Conservation (phyloP, 306 rosid species). For the Prunus campanulata region DNA sequence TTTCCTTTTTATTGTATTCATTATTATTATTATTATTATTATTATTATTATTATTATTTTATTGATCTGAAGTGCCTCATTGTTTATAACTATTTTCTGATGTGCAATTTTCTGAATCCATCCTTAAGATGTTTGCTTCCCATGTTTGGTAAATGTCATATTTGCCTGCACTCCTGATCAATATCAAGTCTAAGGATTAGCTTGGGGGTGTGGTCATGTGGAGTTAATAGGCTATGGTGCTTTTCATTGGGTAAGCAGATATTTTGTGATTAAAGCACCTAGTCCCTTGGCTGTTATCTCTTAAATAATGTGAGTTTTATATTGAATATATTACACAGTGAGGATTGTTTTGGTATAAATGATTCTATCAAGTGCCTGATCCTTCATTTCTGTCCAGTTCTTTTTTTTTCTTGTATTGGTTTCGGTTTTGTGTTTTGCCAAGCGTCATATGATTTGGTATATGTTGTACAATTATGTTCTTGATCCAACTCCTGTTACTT, state of each 20-base stretch:
- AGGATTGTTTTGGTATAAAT: slow-evolving; percentile 20
- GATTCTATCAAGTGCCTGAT: slow-evolving; percentile 20
- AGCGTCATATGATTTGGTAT: slow-evolving; percentile 17
- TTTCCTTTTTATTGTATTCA: not conserved
- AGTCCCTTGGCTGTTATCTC: not conserved
- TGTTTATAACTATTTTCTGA: not conserved
- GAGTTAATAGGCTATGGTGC: not conserved
- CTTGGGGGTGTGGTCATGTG: slow-evolving; percentile 2
- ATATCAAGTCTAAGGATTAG: not conserved
- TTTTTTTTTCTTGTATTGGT: slow-evolving; percentile 13
- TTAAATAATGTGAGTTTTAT: not conserved
- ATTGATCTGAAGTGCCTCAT: not conserved
- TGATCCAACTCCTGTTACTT: slow-evolving; percentile 59
- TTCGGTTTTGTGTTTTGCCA: slow-evolving; percentile 17
- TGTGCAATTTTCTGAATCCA: not conserved
- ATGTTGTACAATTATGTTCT: slow-evolving; percentile 42
- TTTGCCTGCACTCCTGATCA: not conserved
- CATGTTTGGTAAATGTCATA: not conserved
- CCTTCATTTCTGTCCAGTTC: slow-evolving; percentile 24
- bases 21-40: not conserved
- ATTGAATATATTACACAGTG: not conserved
- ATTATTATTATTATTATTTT: not conserved
- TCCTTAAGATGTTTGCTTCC: not conserved
- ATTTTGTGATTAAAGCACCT: not conserved
- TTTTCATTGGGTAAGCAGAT: not conserved